Percentiles rank a stretch among this genome's conserved stretches.
These are phyloP conservation scores for Artemisia tridentata DNA, from an alignment of 129 eudicot genomes.

Conservation along the genomic window DNA sequence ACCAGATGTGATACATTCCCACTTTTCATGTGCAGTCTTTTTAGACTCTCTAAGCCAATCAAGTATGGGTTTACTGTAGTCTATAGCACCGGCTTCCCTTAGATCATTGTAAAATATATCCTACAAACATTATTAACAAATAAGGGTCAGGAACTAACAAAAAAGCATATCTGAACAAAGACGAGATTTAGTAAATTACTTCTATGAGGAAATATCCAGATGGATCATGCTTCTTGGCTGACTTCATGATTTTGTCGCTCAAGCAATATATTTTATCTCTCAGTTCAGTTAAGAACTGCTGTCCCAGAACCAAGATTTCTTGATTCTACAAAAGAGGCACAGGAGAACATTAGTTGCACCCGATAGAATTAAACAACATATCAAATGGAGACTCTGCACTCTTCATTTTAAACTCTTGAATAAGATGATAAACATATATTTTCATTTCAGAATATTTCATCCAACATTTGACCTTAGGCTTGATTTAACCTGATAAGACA, in stretches of 20 bases:
- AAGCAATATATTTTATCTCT: slow-evolving; percentile 76
- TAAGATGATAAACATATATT: too few relatives aligned
- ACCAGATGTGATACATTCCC: slow-evolving; percentile 77
- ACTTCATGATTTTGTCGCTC: slow-evolving; percentile 73
- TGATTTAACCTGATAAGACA: too few relatives aligned
- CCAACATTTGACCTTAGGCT: too few relatives aligned
- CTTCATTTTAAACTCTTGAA: too few relatives aligned
- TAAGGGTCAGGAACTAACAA: background rate
- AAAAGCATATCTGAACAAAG: background rate
- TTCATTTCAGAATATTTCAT: too few relatives aligned
- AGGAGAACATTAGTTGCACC: slow-evolving; percentile 1
- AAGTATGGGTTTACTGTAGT: slow-evolving; percentile 75
- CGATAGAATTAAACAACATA: too few relatives aligned
- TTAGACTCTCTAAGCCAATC: slow-evolving; percentile 76
- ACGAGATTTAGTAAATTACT: slow-evolving; percentile 27
- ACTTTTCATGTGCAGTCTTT: slow-evolving; percentile 68
- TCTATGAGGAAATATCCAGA: slow-evolving; percentile 93
- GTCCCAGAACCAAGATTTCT: slow-evolving; percentile 86
- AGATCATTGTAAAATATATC: slow-evolving; percentile 77
- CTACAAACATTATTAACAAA: slow-evolving; percentile 27
- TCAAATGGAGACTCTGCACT: too few relatives aligned
- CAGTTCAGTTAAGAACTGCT: slow-evolving; percentile 61
- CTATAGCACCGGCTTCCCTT: slow-evolving; percentile 51
- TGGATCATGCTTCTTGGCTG: slow-evolving; percentile 49
- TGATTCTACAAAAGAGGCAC: slow-evolving; percentile 53